These are phyloP conservation scores for Acacia concinna DNA, from an alignment of 331 rosid genomes.

Conservation along the genomic window DNA sequence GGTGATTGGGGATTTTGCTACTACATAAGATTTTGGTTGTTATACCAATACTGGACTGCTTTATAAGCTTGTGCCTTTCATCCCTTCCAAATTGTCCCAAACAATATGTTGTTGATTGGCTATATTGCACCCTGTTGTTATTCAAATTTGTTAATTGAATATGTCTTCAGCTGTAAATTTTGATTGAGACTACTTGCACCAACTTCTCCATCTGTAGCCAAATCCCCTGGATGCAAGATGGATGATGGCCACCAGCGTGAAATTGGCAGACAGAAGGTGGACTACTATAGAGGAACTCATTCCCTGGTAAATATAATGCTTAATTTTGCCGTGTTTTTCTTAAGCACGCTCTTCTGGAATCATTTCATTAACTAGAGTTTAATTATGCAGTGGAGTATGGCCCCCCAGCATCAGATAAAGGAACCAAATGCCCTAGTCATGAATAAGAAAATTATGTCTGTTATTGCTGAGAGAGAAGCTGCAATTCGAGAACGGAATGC, in stretches of 20 bases:
- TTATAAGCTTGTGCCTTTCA: neutral
- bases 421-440: constrained; percentile 57
- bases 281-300: constrained; percentile 50
- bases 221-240: constrained; percentile 42
- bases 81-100: neutral
- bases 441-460: constrained; percentile 60
- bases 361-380: constrained; percentile 28
- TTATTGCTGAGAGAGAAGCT: constrained; percentile 57
- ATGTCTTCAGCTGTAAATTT: constrained; percentile 33
- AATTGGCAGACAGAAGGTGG: constrained; percentile 45
- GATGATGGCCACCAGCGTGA: constrained; percentile 43
- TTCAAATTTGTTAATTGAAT: constrained; percentile 28
- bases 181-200: constrained; percentile 28
- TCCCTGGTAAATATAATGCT: constrained; percentile 43
- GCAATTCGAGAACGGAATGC: constrained; percentile 50
- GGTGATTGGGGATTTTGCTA: neutral
- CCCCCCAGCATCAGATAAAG: constrained; percentile 48
- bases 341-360: constrained; percentile 17
- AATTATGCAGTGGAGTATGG: constrained; percentile 48
- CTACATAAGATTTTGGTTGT: neutral
- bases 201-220: constrained; percentile 27
- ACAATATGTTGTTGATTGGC: neutral
- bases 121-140: constrained; percentile 10
- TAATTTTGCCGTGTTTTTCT: constrained; percentile 2
- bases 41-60: neutral